A percentile compares a stretch with the other conserved stretches of the same genome.
phyloP scores from a whole-genome alignment of 2,329 filamentous ascomycete species.

The Grosmannia clavigera region DNA sequence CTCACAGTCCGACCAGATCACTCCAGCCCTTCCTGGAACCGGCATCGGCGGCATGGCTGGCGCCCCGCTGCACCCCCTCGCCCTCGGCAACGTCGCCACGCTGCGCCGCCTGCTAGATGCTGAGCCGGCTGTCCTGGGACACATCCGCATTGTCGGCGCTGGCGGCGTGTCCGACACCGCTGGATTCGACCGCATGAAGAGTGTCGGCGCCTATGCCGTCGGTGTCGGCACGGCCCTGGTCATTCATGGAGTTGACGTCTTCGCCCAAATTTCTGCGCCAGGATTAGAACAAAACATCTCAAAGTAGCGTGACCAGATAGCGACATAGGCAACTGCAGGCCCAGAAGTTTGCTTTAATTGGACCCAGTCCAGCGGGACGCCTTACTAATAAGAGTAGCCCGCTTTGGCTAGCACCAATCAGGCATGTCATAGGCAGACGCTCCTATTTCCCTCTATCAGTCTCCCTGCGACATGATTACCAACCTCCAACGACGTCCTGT shows the following conservation, averaged over 20 bases:
- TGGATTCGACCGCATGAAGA: constrained; percentile 53
- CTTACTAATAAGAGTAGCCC: background rate
- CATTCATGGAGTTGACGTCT: constrained; percentile 47
- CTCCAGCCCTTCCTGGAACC: constrained; percentile 36
- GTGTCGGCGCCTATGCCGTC: constrained; percentile 53
- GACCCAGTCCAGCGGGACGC: background rate
- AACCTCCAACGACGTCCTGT: background rate
- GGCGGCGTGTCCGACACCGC: constrained; percentile 56
- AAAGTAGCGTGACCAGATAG: background rate
- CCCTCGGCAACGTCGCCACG: constrained; percentile 62
- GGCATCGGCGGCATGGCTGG: constrained; percentile 64
- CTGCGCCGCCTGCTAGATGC: constrained; percentile 48
- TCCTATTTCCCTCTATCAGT: background rate
- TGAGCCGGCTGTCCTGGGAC: constrained; percentile 27
- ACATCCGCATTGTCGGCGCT: constrained; percentile 56
- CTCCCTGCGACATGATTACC: background rate
- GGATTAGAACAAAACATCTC: background rate
- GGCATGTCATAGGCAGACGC: background rate
- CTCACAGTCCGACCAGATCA: constrained; percentile 3
- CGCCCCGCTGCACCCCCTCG: constrained; percentile 57
- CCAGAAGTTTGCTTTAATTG: background rate
- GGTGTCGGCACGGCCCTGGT: constrained; percentile 60
- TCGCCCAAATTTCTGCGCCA: constrained; percentile 48
- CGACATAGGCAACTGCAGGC: background rate
- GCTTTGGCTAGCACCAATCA: background rate